Percentiles rank a stretch among this genome's conserved stretches.
Conservation (phyloP, 2,329 filamentous ascomycete genomes). For the Domatiomyces globalis region DNA sequence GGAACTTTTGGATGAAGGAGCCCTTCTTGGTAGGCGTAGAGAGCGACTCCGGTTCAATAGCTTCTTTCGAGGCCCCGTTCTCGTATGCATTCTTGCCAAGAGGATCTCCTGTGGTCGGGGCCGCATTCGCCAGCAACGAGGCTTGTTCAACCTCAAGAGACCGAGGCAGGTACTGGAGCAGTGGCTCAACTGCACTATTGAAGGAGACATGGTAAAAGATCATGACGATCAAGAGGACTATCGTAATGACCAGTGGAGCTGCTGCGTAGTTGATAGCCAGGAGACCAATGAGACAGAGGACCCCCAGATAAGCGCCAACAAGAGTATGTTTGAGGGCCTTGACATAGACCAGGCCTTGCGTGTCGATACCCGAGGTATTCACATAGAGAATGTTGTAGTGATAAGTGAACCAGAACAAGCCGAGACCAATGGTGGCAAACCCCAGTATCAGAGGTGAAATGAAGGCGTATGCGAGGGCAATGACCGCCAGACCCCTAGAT, state of each 20-base stretch:
- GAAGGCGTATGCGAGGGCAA: constrained; percentile 69
- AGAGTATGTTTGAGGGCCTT: constrained; percentile 78
- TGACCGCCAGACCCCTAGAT: constrained; percentile 11
- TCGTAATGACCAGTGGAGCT: constrained; percentile 57
- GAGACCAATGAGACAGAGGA: constrained; percentile 71
- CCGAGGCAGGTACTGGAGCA: constrained; percentile 66
- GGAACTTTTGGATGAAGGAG: constrained; percentile 37
- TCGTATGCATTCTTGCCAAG: constrained; percentile 2
- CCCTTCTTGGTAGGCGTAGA: constrained; percentile 1
- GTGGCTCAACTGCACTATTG: constrained; percentile 57
- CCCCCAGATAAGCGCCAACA: constrained; percentile 67
- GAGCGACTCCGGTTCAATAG: constrained; percentile 1
- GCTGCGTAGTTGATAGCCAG: constrained; percentile 56
- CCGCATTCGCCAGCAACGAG: constrained; percentile 23
- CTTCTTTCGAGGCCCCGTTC: constrained; percentile 13
- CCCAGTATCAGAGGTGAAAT: constrained; percentile 75
- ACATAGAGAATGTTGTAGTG: constrained; percentile 86
- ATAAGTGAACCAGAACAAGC: constrained; percentile 73
- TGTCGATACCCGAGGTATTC: constrained; percentile 67
- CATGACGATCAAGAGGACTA: constrained; percentile 61
- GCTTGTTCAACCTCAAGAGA: constrained; percentile 50
- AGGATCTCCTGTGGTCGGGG: constrained; percentile 1
- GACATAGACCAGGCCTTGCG: constrained; percentile 74
- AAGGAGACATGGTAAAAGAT: constrained; percentile 59
- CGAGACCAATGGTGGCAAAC: constrained; percentile 66